Conservation (phyloP, 2,329 filamentous ascomycete genomes). For the Trichoderma semiorbis region DNA sequence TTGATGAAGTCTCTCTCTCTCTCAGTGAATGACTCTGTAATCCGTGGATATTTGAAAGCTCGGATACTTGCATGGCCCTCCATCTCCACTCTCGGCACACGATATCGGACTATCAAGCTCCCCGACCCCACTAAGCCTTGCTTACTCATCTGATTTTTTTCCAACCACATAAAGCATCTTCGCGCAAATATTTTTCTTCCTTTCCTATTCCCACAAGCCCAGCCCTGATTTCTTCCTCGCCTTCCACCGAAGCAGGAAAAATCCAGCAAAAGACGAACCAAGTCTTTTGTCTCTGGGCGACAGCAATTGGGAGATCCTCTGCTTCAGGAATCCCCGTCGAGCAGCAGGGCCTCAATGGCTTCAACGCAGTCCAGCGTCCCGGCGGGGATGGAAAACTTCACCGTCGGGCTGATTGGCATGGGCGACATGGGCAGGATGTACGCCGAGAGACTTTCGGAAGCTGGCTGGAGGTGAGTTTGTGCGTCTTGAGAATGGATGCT, state of each 20-base stretch:
- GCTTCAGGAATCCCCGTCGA: conserved; percentile 24
- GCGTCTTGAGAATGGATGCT: not conserved
- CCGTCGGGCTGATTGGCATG: conserved; percentile 96
- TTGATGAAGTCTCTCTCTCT: not conserved
- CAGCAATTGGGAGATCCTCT: conserved; percentile 26
- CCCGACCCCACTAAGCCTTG: not conserved
- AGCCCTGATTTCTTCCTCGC: conserved; percentile 14
- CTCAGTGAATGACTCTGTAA: not conserved
- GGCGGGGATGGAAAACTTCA: conserved; percentile 61
- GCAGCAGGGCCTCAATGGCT: conserved; percentile 31
- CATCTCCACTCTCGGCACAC: not conserved
- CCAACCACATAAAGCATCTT: conserved; percentile 5
- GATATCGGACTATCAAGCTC: not conserved
- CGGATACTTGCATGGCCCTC: conserved; percentile 2
- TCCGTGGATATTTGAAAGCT: not conserved
- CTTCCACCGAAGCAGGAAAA: not conserved
- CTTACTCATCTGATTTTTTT: not conserved
- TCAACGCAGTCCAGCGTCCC: conserved; percentile 28
- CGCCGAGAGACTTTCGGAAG: conserved; percentile 78
- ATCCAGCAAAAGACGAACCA: not conserved
- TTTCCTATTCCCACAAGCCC: conserved; percentile 16
- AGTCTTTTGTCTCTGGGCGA: conserved; percentile 20
- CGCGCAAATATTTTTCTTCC: conserved; percentile 16
- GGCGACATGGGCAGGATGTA: conserved; percentile 99
- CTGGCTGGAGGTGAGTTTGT: conserved; percentile 82